Evolutionary conservation across 257 asterid genomes (phyloP).

Genomic region (Solanum chmielewskii): DNA sequence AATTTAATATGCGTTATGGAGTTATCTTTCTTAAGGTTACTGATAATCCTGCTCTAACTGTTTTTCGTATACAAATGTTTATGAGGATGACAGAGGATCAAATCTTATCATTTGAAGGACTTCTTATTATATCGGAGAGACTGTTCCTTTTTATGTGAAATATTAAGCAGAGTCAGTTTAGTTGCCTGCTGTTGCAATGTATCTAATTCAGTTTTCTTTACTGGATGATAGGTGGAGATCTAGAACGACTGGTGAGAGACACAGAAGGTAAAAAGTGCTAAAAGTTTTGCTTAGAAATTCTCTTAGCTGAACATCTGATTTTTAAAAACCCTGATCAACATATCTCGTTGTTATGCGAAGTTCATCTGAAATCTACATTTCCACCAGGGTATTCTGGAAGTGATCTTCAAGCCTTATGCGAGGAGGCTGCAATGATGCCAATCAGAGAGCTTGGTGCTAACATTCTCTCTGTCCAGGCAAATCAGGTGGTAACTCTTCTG

Average conservation of each 20-base stretch:
- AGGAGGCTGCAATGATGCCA: slow-evolving; percentile 99
- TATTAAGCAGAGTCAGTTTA: not conserved
- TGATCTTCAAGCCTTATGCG: slow-evolving; percentile 87
- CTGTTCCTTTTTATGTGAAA: not conserved
- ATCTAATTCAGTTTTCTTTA: not conserved
- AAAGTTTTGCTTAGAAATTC: not conserved
- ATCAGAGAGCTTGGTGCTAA: slow-evolving; percentile 89
- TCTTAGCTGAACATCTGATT: not conserved
- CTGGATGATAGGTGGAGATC: slow-evolving; percentile 58
- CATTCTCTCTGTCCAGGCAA: slow-evolving; percentile 59
- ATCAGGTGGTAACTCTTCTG: slow-evolving; percentile 41
- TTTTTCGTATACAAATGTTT: not conserved
- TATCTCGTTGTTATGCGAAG: not conserved
- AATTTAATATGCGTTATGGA: not conserved
- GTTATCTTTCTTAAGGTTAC: not conserved
- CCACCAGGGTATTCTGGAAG: slow-evolving; percentile 90
- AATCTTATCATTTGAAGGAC: not conserved
- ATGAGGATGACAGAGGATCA: not conserved
- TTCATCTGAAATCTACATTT: not conserved
- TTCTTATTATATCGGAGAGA: not conserved
- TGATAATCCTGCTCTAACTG: not conserved
- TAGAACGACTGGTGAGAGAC: slow-evolving; percentile 64
- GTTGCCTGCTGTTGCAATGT: not conserved
- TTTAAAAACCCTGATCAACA: not conserved
- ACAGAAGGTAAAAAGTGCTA: slow-evolving; percentile 55